These are phyloP conservation scores for Mycena galopus DNA, from an alignment of 768 basidiomycete genomes.

Conservation along the genomic window DNA sequence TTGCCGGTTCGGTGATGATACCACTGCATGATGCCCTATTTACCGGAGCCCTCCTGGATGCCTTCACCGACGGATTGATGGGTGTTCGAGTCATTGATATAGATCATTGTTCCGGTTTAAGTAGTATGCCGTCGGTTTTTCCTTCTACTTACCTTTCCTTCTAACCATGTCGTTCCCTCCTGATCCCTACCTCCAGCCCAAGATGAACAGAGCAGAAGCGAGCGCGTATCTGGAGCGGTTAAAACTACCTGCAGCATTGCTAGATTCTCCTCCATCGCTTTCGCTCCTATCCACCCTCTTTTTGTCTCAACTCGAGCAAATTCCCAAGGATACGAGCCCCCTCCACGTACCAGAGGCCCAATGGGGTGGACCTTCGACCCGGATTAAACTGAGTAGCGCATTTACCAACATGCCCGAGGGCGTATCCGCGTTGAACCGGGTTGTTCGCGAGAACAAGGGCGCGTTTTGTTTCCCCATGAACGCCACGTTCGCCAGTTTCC, in stretches of 20 bases:
- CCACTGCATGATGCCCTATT: too few relatives aligned
- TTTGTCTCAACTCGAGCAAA: constrained; percentile 32
- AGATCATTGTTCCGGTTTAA: too few relatives aligned
- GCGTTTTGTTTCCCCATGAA: constrained; percentile 37
- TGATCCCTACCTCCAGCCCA: constrained; percentile 11
- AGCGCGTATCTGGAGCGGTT: constrained; percentile 28
- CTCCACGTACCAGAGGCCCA: constrained; percentile 36
- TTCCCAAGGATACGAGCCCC: constrained; percentile 34
- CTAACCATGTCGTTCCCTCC: constrained; percentile 17
- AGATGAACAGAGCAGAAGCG: constrained; percentile 20
- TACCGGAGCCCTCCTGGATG: too few relatives aligned
- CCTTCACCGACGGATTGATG: too few relatives aligned
- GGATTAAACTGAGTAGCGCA: constrained; percentile 28
- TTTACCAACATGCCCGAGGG: constrained; percentile 37
- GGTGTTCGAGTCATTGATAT: too few relatives aligned
- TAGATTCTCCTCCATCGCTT: constrained; percentile 32
- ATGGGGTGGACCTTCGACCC: constrained; percentile 30
- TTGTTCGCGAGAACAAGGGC: constrained; percentile 33
- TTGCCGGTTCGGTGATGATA: too few relatives aligned
- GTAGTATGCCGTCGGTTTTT: too few relatives aligned
- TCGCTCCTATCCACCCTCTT: constrained; percentile 25
- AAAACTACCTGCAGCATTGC: constrained; percentile 20
- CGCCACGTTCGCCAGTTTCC: constrained; percentile 29
- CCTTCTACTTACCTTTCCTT: too few relatives aligned
- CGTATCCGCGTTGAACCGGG: constrained; percentile 23